Evolutionary conservation across 257 asterid genomes (phyloP).

Genomic region (Fraxinus excelsior): DNA sequence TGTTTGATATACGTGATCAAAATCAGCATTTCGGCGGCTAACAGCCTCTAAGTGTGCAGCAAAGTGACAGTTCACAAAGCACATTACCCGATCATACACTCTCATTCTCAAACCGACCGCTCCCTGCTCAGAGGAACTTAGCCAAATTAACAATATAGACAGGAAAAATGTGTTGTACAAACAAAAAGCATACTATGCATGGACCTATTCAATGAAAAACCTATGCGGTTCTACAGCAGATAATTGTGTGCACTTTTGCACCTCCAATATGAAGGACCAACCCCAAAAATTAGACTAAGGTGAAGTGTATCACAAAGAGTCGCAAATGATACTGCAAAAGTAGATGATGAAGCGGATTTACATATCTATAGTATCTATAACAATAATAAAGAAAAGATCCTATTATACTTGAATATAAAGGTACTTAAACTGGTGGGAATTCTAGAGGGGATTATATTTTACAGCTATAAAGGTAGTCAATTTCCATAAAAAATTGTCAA

Average conservation of each 20-base stretch:
- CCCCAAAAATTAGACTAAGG: background rate
- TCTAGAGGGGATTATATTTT: background rate
- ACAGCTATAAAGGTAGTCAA: background rate
- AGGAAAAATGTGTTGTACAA: background rate
- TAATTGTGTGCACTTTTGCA: slow-evolving; percentile 14
- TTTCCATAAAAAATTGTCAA: background rate
- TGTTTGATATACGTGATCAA: slow-evolving; percentile 85
- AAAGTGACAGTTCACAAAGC: slow-evolving; percentile 97
- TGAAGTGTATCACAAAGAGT: too few relatives aligned
- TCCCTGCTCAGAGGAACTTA: slow-evolving; percentile 63
- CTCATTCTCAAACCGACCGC: slow-evolving; percentile 98
- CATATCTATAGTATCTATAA: slow-evolving; percentile 7
- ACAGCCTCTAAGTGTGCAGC: slow-evolving; percentile 98
- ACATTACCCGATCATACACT: slow-evolving; percentile 70
- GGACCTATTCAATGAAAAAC: slow-evolving; percentile 11
- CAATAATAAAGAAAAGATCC: slow-evolving; percentile 5
- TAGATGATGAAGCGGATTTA: background rate
- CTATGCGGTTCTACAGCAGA: slow-evolving; percentile 8
- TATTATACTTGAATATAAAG: background rate
- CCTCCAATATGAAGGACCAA: background rate
- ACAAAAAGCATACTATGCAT: slow-evolving; percentile 4
- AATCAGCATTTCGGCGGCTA: slow-evolving; percentile 89
- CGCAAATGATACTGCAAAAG: slow-evolving; percentile 2
- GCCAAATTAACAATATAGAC: slow-evolving; percentile 13
- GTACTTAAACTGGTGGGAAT: background rate